Evolutionary conservation across 2,329 filamentous ascomycete genomes (phyloP), one percentile per base, ranked within the genome.

Genomic region (Apiospora arundinis): DNA sequence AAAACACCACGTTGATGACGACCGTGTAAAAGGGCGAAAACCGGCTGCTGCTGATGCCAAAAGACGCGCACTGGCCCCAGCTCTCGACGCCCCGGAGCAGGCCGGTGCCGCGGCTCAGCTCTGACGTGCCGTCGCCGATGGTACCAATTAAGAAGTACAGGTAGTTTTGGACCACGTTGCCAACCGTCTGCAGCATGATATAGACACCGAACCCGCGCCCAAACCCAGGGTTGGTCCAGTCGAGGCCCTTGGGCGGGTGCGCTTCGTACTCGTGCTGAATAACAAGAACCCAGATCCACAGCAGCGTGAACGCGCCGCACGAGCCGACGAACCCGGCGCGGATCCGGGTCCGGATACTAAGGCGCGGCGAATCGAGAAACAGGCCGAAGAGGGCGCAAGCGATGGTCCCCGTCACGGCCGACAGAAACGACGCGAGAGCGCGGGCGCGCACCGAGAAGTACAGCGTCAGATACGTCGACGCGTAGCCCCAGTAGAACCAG

Each of bases 71-170:
- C 45, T 79, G 74, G 0, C 78, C 78, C 6, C 77, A 77, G 4
- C 75, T 76, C 40, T 80, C 78, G 2, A 78, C 74, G 21, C 74
- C 78, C n/a, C 77, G 70, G 2, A 74, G 75, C 11, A 76, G 72
- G 7, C 74, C 78, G 66, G 76, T 75, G 28, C 74, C 78, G 28
- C 78, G 70, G 4, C 76, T 73, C 9, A 77, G 73, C 45, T 79
- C 77, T 16, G 70, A 75, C 1, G 77, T 74, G 8, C 76, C 73
- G 68, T 74, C 75, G 11, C 76, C 77, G 28, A 79, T 32, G 28
- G 76, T 79, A 3, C 79, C 77, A 11, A 80, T 75, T 1, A 82
- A 71, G 78, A 79, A 82, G 67, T 80, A 82, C 2, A 78, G 77
- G 45, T 78, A 81, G 70, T 80, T 81, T 70, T 80, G 80, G 9